Percentiles rank a stretch among this genome's conserved stretches.
Evolutionary conservation across 305 asterid species (phyloP).

Genomic region (Solanum hybrid): DNA sequence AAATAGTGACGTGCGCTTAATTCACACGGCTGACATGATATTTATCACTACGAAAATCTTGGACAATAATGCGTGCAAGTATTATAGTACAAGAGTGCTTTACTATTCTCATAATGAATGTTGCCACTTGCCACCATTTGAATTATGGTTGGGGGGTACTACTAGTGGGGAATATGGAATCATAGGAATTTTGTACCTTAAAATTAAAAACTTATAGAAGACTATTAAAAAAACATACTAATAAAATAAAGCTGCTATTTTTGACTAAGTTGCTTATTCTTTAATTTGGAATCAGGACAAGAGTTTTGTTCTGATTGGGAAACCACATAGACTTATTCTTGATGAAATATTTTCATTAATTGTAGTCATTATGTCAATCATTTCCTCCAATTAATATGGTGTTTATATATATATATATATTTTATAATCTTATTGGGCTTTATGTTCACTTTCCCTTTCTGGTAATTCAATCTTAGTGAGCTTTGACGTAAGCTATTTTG

Average conservation of each 20-base stretch:
- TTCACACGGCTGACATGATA: not conserved
- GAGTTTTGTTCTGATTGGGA: not conserved
- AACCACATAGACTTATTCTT: not conserved
- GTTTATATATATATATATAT: not conserved
- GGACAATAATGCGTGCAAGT: not conserved
- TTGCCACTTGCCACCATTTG: not conserved
- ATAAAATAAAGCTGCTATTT: not conserved
- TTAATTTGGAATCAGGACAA: not conserved
- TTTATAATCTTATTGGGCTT: not conserved
- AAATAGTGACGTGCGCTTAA: not conserved
- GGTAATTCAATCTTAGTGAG: not conserved
- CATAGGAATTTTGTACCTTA: not conserved
- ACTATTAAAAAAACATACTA: not conserved
- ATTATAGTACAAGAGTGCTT: not conserved
- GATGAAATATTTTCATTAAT: not conserved
- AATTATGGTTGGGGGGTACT: not conserved
- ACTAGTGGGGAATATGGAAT: not conserved
- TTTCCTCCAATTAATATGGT: not conserved
- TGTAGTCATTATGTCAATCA: not conserved
- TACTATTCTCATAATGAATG: not conserved
- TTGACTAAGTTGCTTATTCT: not conserved
- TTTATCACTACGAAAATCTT: not conserved
- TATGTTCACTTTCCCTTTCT: not conserved
- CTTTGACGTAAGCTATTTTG: not conserved
- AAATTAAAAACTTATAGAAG: not conserved